Percentiles rank a stretch among this genome's conserved stretches.
Evolutionary conservation across 2,329 filamentous ascomycete genomes (phyloP).

Genomic region (Grosmannia penicillata): DNA sequence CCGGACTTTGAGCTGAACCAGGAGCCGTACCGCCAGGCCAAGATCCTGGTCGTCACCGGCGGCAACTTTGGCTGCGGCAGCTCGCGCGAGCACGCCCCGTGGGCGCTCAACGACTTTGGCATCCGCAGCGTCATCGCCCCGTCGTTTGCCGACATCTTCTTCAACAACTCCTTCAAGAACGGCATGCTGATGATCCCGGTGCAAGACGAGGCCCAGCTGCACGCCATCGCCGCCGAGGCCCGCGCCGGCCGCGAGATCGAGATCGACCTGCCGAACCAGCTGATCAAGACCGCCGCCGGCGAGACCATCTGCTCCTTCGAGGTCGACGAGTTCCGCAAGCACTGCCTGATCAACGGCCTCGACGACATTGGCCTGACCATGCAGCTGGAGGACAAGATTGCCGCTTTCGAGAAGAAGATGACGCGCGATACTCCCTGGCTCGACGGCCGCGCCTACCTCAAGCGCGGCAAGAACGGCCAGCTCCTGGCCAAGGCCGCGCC

Average conservation of each 20-base stretch:
- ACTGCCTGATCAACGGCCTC: conserved; percentile 83
- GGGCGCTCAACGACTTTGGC: conserved; percentile 92
- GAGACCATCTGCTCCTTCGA: conserved; percentile 66
- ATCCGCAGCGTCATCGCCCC: conserved; percentile 89
- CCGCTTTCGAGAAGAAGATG: conserved; percentile 64
- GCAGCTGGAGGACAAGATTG: conserved; percentile 81
- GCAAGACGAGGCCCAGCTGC: conserved; percentile 48
- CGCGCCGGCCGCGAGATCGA: conserved; percentile 70
- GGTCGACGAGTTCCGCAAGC: conserved; percentile 85
- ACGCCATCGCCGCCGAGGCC: conserved; percentile 62
- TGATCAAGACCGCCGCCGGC: conserved; percentile 62
- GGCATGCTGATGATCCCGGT: conserved; percentile 87
- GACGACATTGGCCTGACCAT: conserved; percentile 94
- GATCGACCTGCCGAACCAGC: conserved; percentile 74
- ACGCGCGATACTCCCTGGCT: conserved; percentile 76
- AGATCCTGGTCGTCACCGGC: conserved; percentile 84
- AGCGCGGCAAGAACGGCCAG: conserved; percentile 36
- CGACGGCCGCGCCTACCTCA: conserved; percentile 72
- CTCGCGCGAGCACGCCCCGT: conserved; percentile 88
- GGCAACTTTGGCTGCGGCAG: conserved; percentile 91
- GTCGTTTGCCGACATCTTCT: conserved; percentile 83
- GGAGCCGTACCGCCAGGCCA: conserved; percentile 67
- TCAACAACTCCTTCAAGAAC: conserved; percentile 99
- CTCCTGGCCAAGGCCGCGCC: conserved; percentile 46
- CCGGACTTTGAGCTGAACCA: conserved; percentile 79